Base-by-base conservation (phyloP, 2,329 filamentous ascomycete genomes). In the Aspergillus sp. region DNA sequence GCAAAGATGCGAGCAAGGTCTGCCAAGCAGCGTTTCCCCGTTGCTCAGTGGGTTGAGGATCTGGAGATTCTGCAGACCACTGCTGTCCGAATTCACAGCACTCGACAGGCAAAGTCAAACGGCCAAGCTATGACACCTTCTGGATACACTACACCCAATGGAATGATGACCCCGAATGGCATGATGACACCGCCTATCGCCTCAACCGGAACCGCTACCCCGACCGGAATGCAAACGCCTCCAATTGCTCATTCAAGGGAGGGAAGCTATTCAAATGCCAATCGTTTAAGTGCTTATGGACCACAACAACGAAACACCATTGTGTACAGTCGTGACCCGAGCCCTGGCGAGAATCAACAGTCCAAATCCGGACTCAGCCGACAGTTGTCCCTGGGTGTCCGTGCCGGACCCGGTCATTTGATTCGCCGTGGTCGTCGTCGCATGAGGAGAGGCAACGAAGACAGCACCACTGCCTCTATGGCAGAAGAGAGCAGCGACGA, bases 11-110 rank as follows among this genome's bases (percentile, higher is more conserved):
- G 87, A 69, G 87, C 86, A 45, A 80, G 85, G 59, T 87, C 85
- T 20, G 85, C 84, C 4, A 85, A 85, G 65, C 87, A 89, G 67
- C 81, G 87, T 31, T 89, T 89, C 75, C 87, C 87, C 16, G 86
- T 89, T 14, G 84, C 83, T 3, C 85, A 88, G 67, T 89, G 87
- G 87, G 80, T 87, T 54, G 83, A 87, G 66, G 85, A 87, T 61
- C 75, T 89, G 10, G 86, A 87, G 62, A 85, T 83, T 46, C 78
- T 89, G 18, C 86, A 89, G 67, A 76, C 76, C 14, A 85, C 82
- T 10, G 81, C 85, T 0, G 88, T 89, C 68, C 82, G 82, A 54
- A 79, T 86, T 16, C 81, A 84, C 67, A 74, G 81, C 64, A 83
- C 82, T 66, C 77, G 72, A 56, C 63, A 64, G 14, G 64, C 62